Evolutionary conservation across 129 eudicot species (phyloP).

Genomic region (Mikania micrantha): DNA sequence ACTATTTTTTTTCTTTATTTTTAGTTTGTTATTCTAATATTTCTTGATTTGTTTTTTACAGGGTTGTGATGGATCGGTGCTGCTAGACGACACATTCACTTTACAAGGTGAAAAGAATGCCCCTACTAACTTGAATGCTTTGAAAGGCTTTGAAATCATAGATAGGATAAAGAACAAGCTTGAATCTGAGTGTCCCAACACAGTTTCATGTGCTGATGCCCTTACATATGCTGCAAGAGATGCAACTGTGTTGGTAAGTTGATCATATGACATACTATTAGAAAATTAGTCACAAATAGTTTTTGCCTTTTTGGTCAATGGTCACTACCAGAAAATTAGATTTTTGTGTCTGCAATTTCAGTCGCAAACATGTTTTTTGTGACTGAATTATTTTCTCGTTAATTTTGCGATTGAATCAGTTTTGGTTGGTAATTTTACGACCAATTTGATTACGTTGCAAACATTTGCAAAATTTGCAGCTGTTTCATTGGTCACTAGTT

Average conservation of each 20-base stretch:
- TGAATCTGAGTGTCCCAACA: constrained; percentile 93
- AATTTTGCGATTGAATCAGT: too few species aligned
- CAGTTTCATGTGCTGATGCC: constrained; percentile 88
- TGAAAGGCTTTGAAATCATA: constrained; percentile 79
- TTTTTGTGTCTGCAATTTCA: too few species aligned
- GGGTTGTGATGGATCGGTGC: constrained; percentile 97
- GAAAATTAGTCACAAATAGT: too few species aligned
- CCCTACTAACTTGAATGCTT: constrained; percentile 48
- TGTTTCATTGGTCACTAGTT: too few species aligned
- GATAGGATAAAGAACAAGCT: constrained; percentile 80
- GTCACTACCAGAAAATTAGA: too few species aligned
- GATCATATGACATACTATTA: background rate
- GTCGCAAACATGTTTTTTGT: too few species aligned
- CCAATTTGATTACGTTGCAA: too few species aligned
- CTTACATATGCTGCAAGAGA: constrained; percentile 96
- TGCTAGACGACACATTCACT: constrained; percentile 77
- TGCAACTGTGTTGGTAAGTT: constrained; percentile 67
- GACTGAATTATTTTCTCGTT: too few species aligned
- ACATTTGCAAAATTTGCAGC: too few species aligned
- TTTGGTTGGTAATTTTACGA: too few species aligned
- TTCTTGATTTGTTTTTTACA: constrained; percentile 17
- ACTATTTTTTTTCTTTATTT: too few species aligned
- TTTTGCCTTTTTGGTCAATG: too few species aligned
- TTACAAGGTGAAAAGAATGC: constrained; percentile 89
- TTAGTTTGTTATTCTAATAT: background rate